Base-by-base conservation (phyloP, 805 yeast species). In the Pichia occidentalis region DNA sequence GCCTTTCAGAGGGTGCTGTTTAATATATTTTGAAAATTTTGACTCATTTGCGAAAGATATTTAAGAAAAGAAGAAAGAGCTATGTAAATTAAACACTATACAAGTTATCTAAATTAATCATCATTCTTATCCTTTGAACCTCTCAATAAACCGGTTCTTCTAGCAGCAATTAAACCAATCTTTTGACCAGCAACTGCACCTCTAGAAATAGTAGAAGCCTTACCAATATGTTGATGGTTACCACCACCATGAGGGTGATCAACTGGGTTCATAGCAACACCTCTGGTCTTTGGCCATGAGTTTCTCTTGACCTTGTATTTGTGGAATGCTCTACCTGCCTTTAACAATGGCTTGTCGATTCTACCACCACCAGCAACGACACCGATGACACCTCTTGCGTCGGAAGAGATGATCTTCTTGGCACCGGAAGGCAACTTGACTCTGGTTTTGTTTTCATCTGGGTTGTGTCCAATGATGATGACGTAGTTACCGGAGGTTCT, bases 211-310 rank as follows among this genome's bases (percentile, higher is more conserved):
- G 97, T 90, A 62, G 97, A 90, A 65, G 97, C 97, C 81, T 90
- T 90, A 87, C 97, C 97, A 77, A 88, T 90, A 73, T 90, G 97
- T 80, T 90, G 97, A 75, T 90, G 97, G 95, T 88, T 88, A 90
- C 98, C 98, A 90, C 98, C 97, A 85, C 98, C 98, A 73, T 90
- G 98, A 71, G 98, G 98, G 80, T 90, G 98, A 71, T 90, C 98
- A 71, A 90, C 98, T 72, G 97, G 97, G 79, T 90, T 90, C 98
- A 92, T 90, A 70, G 98, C 98, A 69, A 90, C 97, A 90, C 97
- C 98, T 80, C 97, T 87, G 67, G 97, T 92, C 85, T 86, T 88
- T 75, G 98, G 98, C 97, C 97, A 92, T 56, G 95, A 86, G 95
- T 92, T 87, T 78, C 97, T 81, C 94, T 92, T 92, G 64, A 88